Percentiles rank a stretch among this genome's conserved stretches.
phyloP scores from a whole-genome alignment of 2,329 filamentous ascomycete genomes.

The Neopestalotiopsis sp. region DNA sequence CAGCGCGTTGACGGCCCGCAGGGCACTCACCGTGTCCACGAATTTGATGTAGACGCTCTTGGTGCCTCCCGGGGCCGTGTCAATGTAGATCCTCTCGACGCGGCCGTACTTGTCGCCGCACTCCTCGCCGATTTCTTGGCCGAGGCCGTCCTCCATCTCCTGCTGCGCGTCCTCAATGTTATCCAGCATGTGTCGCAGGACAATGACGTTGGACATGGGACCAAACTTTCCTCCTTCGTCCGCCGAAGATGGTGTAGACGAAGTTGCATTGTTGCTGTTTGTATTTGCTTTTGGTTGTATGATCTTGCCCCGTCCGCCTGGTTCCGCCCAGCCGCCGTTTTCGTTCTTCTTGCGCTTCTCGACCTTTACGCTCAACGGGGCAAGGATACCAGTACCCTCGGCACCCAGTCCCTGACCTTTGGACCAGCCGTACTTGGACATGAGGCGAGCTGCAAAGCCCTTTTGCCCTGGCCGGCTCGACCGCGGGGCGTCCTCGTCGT shows the following conservation, averaged over 20 bases:
- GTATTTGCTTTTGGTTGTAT: slow-evolving; percentile 65
- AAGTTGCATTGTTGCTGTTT: slow-evolving; percentile 21
- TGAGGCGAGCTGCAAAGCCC: slow-evolving; percentile 85
- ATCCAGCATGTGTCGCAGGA: slow-evolving; percentile 84
- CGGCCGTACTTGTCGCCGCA: slow-evolving; percentile 88
- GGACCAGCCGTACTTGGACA: slow-evolving; percentile 94
- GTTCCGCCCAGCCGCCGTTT: slow-evolving; percentile 77
- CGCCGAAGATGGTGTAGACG: slow-evolving; percentile 25
- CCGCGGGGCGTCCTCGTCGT: slow-evolving; percentile 46
- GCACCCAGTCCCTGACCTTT: slow-evolving; percentile 88
- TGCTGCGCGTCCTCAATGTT: slow-evolving; percentile 76
- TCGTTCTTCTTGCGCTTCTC: slow-evolving; percentile 85
- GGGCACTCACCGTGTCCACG: slow-evolving; percentile 80
- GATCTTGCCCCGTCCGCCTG: slow-evolving; percentile 76
- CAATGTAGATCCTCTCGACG: slow-evolving; percentile 80
- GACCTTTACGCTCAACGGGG: slow-evolving; percentile 82
- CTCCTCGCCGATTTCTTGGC: slow-evolving; percentile 95
- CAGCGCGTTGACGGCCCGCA: slow-evolving; percentile 88
- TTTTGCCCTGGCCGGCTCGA: slow-evolving; percentile 78
- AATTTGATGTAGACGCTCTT: slow-evolving; percentile 91
- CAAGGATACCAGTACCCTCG: slow-evolving; percentile 80
- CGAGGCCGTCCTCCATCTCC: slow-evolving; percentile 78
- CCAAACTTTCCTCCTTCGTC: slow-evolving; percentile 63
- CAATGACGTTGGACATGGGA: slow-evolving; percentile 80
- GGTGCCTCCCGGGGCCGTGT: slow-evolving; percentile 60